These are phyloP conservation scores for Diplodia intermedia DNA, from an alignment of 2,329 filamentous ascomycete species.

Conservation along the genomic window DNA sequence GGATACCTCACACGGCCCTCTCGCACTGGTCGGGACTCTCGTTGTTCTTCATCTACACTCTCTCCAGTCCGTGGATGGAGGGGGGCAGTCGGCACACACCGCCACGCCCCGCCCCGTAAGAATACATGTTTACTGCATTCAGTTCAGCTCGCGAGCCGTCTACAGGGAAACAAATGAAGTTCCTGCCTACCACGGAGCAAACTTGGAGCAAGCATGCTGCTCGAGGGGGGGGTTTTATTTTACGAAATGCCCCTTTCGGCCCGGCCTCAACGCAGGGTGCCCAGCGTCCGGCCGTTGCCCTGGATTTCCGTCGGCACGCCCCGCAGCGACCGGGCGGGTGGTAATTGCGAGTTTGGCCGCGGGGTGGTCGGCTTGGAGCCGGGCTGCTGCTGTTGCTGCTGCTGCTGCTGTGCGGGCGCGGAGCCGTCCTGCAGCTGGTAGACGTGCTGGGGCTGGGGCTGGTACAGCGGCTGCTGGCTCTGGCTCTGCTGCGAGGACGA, in stretches of 20 bases:
- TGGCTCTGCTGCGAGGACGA: slow-evolving; percentile 16
- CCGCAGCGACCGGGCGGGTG: slow-evolving; percentile 9
- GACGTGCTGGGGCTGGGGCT: slow-evolving; percentile 2
- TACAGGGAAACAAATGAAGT: too few species aligned
- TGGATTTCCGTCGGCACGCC: slow-evolving; percentile 28
- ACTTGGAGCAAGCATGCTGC: background rate
- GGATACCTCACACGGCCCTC: background rate
- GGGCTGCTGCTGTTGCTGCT: background rate
- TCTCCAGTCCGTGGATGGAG: background rate
- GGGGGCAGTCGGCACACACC: background rate
- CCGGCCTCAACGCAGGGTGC: slow-evolving; percentile 13
- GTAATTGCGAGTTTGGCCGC: slow-evolving; percentile 9
- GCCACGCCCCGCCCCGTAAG: background rate
- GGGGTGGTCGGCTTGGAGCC: slow-evolving; percentile 15
- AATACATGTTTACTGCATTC: background rate
- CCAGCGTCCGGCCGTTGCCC: slow-evolving; percentile 28
- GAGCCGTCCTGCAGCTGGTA: too few species aligned
- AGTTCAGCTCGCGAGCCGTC: background rate
- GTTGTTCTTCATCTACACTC: background rate
- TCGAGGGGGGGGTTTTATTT: background rate
- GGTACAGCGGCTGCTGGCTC: slow-evolving; percentile 15
- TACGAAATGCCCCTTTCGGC: background rate
- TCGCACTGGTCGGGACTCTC: background rate
- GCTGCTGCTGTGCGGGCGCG: background rate
- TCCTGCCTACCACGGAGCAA: slow-evolving; percentile 6